Evolutionary conservation across 768 basidiomycete genomes (phyloP), one percentile per base, ranked within the genome.

Genomic region (Lenzites betulinus): DNA sequence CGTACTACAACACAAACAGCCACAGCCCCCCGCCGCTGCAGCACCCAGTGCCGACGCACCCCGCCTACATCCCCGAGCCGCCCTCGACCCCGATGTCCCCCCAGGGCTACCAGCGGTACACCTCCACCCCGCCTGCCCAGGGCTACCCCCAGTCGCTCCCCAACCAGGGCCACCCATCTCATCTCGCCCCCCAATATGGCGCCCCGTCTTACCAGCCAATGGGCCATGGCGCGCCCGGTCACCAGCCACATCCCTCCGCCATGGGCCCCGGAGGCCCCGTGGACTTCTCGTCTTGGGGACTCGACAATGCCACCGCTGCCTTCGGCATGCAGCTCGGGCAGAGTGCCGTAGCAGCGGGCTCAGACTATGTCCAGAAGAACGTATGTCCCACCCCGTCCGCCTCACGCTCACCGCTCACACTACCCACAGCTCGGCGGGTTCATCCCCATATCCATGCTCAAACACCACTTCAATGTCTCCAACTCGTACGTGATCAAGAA

Each of bases 291-390:
- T 86, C 88, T 15, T 92, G 90, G 90, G 90, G 92, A 0, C 81
- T 98, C 75, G 89, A 97, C 73, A 92, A 92, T 68, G 87, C 93
- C 11, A 98, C 97, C 2, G 92, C 97, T 0, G 90, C 95, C 73
- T 88, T 99, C 70, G 93, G 96, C 22, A 92, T 98, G 85, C 96
- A 98, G 73, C 85, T 98, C 30, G 95, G 96, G 3, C 87, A 87
- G 64, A 92, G 84, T 61, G 96, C 96, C 0, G 89, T 98, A 2
- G 87, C 89, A 7, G 96, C 94, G 0, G 96, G 97, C 0, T 94
- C 96, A 73, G 92, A 95, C 50, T 98, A 98, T 64, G 89, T 99
- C 48, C 92, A 95, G 74, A 89, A 90, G 73, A 98, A 98, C 72
- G 93, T 96, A 64, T 63, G 88, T 78, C 55, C 20, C 22, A 16